These are phyloP conservation scores for Crithidia sp. DNA, from an alignment of 208 protist species.

Conservation along the genomic window DNA sequence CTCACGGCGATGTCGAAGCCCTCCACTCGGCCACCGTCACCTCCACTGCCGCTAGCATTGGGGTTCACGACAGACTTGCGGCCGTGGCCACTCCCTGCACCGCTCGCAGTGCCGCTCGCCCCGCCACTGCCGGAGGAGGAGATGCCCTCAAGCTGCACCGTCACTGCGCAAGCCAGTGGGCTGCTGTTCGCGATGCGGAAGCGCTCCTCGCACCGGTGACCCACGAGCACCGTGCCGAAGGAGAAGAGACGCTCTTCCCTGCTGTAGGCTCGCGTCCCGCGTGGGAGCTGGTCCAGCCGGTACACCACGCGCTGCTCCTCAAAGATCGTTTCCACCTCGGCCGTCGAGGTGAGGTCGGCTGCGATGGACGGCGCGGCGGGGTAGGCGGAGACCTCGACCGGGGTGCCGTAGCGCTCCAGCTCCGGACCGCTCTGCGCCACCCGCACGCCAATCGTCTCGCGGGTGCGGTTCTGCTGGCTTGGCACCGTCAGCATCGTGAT, in stretches of 20 bases:
- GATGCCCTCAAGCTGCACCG: conserved; percentile 54
- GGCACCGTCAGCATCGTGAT: conserved; percentile 87
- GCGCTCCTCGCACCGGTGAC: conserved; percentile 83
- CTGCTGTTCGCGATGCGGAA: conserved; percentile 96
- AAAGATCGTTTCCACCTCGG: conserved; percentile 94
- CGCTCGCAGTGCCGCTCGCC: conserved; percentile 25
- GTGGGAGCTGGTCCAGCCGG: conserved; percentile 75
- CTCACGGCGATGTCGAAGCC: conserved; percentile 64
- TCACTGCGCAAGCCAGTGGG: conserved; percentile 91
- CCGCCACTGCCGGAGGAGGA: background rate
- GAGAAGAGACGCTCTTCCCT: conserved; percentile 92
- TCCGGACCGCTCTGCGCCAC: conserved; percentile 90
- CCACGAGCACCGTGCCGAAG: conserved; percentile 92
- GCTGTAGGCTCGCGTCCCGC: conserved; percentile 80
- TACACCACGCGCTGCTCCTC: conserved; percentile 96
- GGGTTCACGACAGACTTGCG: background rate
- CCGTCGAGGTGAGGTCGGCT: conserved; percentile 77
- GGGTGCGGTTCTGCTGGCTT: conserved; percentile 43
- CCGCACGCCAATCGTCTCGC: conserved; percentile 90
- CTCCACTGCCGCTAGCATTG: conserved; percentile 3
- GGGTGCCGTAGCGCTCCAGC: conserved; percentile 66
- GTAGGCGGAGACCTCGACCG: conserved; percentile 93
- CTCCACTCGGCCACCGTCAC: conserved; percentile 30
- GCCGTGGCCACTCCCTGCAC: conserved; percentile 22
- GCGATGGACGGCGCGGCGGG: conserved; percentile 93